Evolutionary conservation across 257 asterid species (phyloP), one percentile per base, ranked within the genome.

Genomic region (Jacaranda copaia): DNA sequence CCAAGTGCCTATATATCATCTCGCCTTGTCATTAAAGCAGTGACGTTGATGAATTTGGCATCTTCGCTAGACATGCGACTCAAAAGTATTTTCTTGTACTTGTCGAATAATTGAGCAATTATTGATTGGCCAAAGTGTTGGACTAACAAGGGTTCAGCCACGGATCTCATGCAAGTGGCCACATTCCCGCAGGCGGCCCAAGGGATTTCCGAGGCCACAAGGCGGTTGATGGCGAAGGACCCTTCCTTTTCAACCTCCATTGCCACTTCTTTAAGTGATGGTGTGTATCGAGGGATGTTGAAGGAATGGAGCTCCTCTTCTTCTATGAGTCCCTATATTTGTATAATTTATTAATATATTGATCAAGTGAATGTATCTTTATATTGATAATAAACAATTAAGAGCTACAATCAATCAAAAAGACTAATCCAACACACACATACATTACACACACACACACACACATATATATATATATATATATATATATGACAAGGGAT

Each of bases 281-380:
- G 96, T 8, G 86, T 84, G 86, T 88, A 90, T 0, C 79, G 84
- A 8, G 96, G 97, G 40, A 92, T 81, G 83, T 87, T 75, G 90
- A 92, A 92, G 0, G 88, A 79, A 35, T 83, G 75, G 0, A 92
- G 51, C 67, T 84, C 86, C 61, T 83, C 84, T 76, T 87, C 86
- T 65, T 85, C 85, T 8, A 91, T 81, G 0, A 81, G 6, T 11
- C 91, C 92, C 90, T 90, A 58, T 70, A 75, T 6, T 1, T 13
- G 6, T 55, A 15, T 55, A 7, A 2, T 42, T 15, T n/a, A n/a
- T n/a, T n/a, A n/a, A n/a, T n/a, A n/a, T n/a, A n/a, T 2, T 52
- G 4, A 8, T 52, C 72, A 6, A 1, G n/a, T 9, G 5, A 25
- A 20, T 2, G 1, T 20, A 6, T 38, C 14, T 49, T 1, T 53